Evolutionary conservation across 257 asterid genomes (phyloP).

Genomic region (Coffea eugenioides): DNA sequence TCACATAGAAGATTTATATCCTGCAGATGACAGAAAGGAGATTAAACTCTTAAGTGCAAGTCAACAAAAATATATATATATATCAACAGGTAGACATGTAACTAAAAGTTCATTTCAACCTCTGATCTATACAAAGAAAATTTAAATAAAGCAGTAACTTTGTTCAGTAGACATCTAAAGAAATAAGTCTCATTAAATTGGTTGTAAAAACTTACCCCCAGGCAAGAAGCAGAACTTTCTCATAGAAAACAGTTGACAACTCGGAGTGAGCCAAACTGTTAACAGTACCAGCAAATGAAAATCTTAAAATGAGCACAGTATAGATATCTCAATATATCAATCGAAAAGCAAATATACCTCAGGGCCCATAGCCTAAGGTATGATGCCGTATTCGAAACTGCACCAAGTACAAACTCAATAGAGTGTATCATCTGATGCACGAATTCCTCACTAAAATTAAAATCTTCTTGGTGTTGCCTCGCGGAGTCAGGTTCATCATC

Average conservation of each 20-base stretch:
- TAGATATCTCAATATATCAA: neutral
- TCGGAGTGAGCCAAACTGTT: conserved; percentile 95
- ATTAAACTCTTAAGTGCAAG: neutral
- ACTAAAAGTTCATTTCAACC: neutral
- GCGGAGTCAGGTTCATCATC: conserved; percentile 70
- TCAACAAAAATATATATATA: neutral
- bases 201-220: conserved; percentile 65
- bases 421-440: conserved; percentile 98
- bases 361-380: conserved; percentile 96
- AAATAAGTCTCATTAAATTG: conserved; percentile 4
- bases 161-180: neutral
- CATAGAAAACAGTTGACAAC: conserved; percentile 87
- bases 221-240: conserved; percentile 84
- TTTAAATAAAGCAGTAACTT: neutral
- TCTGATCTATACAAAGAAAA: neutral
- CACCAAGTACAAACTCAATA: conserved; percentile 92
- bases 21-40: neutral
- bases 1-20: neutral
- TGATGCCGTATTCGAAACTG: conserved; percentile 94
- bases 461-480: conserved; percentile 67
- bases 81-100: neutral
- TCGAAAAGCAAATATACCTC: conserved; percentile 45
- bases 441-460: conserved; percentile 83
- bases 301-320: neutral
- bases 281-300: conserved; percentile 17